Base-by-base conservation (phyloP, 2,329 filamentous ascomycete genomes). In the Pseudogymnoascus destructans region DNA sequence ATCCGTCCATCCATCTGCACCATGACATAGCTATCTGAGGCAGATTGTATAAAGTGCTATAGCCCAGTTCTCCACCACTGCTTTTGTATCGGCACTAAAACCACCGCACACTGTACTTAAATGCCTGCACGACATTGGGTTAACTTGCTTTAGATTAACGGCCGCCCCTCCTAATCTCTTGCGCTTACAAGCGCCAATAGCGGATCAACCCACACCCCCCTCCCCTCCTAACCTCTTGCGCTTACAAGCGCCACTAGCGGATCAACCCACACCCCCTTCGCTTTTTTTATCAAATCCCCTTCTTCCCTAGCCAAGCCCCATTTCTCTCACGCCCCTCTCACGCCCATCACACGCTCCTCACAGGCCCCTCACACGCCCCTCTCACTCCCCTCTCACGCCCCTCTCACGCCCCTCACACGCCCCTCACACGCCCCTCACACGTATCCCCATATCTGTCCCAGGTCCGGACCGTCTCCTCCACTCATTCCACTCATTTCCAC, bases 141-240 rank as follows among this genome's bases (percentile, higher is more conserved):
- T 46, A 46, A 46, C 40, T 25, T 25, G 19, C 40, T 46, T 25
- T 46, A 46, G 40, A 46, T 46, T 46, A 46, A 46, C 40, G 40
- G 40, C 40, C 40, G 40, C 40, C 40, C 40, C 40, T 46, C 40
- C 40, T 25, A 46, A 46, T 46, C 40, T 46, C 40, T 25, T 46
- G 40, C 40, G 40, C 40, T 46, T 46, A 46, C 40, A 46, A 46
- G 40, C 40, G 40, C 40, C 40, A 46, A 6, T 25, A 25, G 40
- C 40, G 40, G 40, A 46, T 46, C 40, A 46, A 46, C 21, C 40
- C 40, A 46, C 40, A 46, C 40, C 21, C 40, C 42, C 36, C 46
- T 11, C 46, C 46, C 8, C n/a, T 23, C 40, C 42, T 15, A n/a
- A 13, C 21, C 46, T 10, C 17, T 9, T 17, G 40, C 40, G 40